Evolutionary conservation across 2,329 filamentous ascomycete species (phyloP).

Genomic region (Xylariaceae sp.): DNA sequence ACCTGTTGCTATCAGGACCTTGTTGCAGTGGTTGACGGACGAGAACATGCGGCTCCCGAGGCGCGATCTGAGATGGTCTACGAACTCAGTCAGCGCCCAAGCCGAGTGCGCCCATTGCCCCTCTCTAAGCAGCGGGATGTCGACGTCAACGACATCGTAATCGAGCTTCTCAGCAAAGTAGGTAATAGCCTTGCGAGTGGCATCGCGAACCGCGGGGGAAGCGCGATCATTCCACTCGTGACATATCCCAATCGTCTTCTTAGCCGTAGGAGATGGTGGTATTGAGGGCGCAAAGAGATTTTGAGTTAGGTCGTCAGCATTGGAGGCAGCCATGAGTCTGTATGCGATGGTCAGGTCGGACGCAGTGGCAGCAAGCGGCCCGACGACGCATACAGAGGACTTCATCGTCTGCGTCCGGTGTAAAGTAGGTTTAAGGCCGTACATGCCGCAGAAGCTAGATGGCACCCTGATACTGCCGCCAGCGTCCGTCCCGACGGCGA

Average conservation of each 20-base stretch:
- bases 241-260: slow-evolving; percentile 68
- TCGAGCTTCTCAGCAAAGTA: slow-evolving; percentile 45
- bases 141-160: slow-evolving; percentile 55
- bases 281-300: slow-evolving; percentile 58
- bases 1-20: slow-evolving; percentile 63
- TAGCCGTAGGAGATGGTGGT: slow-evolving; percentile 38
- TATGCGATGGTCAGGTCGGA: slow-evolving; percentile 80
- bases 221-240: slow-evolving; percentile 66
- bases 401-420: slow-evolving; percentile 59
- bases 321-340: slow-evolving; percentile 69
- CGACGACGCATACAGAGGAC: slow-evolving; percentile 58
- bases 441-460: slow-evolving; percentile 71
- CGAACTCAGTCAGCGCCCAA: slow-evolving; percentile 71
- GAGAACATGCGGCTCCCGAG: slow-evolving; percentile 43
- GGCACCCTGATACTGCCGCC: slow-evolving; percentile 75
- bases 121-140: slow-evolving; percentile 63
- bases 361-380: slow-evolving; percentile 72
- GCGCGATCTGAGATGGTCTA: slow-evolving; percentile 42
- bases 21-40: slow-evolving; percentile 62
- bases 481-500: slow-evolving; percentile 70
- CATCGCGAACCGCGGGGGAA: slow-evolving; percentile 56
- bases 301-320: slow-evolving; percentile 59
- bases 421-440: slow-evolving; percentile 76
- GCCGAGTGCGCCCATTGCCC: slow-evolving; percentile 74
- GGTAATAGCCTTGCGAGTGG: slow-evolving; percentile 57